Base-by-base conservation (phyloP, 345 rosid genomes). In the Hibiscus syriacus region DNA sequence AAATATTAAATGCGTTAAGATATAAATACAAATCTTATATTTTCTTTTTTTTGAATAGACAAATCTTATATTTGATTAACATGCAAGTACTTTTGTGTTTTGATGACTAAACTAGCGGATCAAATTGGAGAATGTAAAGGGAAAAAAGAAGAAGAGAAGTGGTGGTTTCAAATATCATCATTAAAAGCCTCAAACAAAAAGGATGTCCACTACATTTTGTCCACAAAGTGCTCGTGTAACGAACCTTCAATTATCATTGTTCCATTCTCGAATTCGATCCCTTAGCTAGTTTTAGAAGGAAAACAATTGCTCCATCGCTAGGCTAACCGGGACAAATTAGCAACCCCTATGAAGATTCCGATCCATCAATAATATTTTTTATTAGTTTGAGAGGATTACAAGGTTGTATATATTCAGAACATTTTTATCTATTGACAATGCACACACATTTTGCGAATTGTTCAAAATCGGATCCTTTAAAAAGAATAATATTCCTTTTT, bases 131-230 rank as follows among this genome's bases (percentile, higher is more conserved):
- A 68, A 30, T 22, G 32, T 10, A 23, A 26, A 66, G 49, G 52
- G 8, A 45, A 45, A 45, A 45, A 45, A 45, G 50, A 38, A 11
- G 57, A 11, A n/a, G n/a, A 39, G 50, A 17, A 34, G 53, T 34
- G 41, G 9, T 19, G 57, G 58, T 63, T 63, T 59, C 66, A 65
- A 64, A 29, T 53, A 58, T 68, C 74, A 74, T 78, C 59, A 74
- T 72, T 74, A 23, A 61, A 32, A 16, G 16, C 3, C 2, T 60
- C 55, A 32, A 16, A 19, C 52, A 43, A 56, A 74, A 70, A 52
- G 66, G 12, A 65, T 29, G 34, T 36, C 79, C 79, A 72, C 79
- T 55, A 39, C 12, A 2, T 60, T 41, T 66, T 75, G 67, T 72
- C 74, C 12, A 0, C 53, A 5, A 54, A 55, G 62, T 59, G 70